Evolutionary conservation across 179 eudicot genomes (phyloP).

Genomic region (Gypsophila paniculata): DNA sequence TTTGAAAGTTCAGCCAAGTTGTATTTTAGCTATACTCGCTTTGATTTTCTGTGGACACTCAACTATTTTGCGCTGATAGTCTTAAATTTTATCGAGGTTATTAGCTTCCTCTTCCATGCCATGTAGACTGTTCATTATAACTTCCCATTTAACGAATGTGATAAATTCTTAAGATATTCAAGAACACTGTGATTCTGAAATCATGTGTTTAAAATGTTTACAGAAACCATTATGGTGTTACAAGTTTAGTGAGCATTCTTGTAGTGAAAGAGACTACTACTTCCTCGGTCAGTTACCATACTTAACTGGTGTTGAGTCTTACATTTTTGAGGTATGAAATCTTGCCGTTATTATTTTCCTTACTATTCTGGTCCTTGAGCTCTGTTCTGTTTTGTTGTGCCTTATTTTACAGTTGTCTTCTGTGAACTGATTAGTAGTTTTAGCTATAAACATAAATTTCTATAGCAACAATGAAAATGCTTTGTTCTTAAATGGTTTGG

Average conservation of each 20-base stretch:
- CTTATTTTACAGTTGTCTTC: background rate
- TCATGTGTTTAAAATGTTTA: conserved; percentile 23
- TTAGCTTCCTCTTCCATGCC: conserved; percentile 11
- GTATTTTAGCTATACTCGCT: conserved; percentile 60
- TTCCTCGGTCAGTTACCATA: conserved; percentile 84
- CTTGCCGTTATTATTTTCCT: conserved; percentile 1
- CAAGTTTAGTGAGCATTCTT: conserved; percentile 37
- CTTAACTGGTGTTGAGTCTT: conserved; percentile 59
- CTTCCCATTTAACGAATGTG: background rate
- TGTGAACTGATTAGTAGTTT: background rate
- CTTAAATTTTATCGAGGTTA: conserved; percentile 79
- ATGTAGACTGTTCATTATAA: background rate
- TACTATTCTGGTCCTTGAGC: background rate
- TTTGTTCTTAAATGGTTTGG: background rate
- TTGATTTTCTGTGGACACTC: conserved; percentile 71
- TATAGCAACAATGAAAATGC: background rate
- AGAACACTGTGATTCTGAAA: conserved; percentile 4
- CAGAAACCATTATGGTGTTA: conserved; percentile 95
- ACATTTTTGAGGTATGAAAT: conserved; percentile 60
- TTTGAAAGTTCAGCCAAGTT: conserved; percentile 62
- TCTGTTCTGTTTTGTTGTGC: background rate
- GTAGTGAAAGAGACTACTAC: conserved; percentile 66
- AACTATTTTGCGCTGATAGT: conserved; percentile 69
- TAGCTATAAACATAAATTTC: too few relatives aligned
- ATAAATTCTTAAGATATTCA: conserved; percentile 10